Conservation (phyloP, 2,329 filamentous ascomycete genomes). For the Aspergillus fijiensis region DNA sequence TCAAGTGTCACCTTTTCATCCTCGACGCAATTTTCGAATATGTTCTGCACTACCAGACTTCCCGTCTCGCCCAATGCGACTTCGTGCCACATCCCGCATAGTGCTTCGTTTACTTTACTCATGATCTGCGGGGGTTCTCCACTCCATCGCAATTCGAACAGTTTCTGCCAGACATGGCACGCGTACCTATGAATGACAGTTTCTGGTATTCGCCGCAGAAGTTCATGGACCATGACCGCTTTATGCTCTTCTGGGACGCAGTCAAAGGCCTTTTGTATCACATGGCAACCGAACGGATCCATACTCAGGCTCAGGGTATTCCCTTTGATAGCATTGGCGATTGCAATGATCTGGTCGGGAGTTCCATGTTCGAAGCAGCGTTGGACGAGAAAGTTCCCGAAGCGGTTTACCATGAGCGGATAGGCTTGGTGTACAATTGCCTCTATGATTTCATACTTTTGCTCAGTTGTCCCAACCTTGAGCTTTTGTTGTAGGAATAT, state of each 20-base stretch:
- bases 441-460: conserved; percentile 96
- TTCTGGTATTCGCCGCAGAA: conserved; percentile 91
- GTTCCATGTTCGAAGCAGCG: conserved; percentile 98
- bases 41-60: conserved; percentile 97
- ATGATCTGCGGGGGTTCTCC: conserved; percentile 96
- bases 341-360: conserved; percentile 88
- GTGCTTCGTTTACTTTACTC: conserved; percentile 94
- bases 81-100: conserved; percentile 97
- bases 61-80: conserved; percentile 96
- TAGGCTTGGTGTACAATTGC: conserved; percentile 94
- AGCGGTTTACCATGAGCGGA: conserved; percentile 95
- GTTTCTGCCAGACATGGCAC: conserved; percentile 99
- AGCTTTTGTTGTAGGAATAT: conserved; percentile 99
- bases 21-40: conserved; percentile 98
- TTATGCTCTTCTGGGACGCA: conserved; percentile 97
- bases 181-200: conserved; percentile 98
- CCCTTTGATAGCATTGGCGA: conserved; percentile 89
- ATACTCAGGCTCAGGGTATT: conserved; percentile 94
- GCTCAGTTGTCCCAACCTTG: conserved; percentile 89
- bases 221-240: conserved; percentile 96
- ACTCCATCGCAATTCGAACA: conserved; percentile 96
- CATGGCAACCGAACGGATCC: conserved; percentile 98
- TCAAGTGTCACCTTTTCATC: conserved; percentile 80
- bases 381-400: conserved; percentile 97
- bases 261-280: conserved; percentile 98